These are phyloP conservation scores for Ganoderma sinense DNA, from an alignment of 1,284 basidiomycete genomes.

Conservation along the genomic window DNA sequence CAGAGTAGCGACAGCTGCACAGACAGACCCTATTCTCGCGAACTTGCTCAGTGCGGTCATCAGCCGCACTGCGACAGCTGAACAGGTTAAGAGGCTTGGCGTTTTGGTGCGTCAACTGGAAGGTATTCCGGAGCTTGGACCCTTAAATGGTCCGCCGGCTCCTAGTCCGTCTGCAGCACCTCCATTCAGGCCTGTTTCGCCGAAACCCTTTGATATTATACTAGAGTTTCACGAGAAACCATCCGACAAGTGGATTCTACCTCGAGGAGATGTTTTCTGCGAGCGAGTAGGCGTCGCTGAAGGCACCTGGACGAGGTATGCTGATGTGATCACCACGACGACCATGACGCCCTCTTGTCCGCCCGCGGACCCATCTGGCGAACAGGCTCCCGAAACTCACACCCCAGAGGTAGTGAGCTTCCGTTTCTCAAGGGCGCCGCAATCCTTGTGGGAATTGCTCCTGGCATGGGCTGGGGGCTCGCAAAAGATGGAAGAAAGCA, in stretches of 20 bases:
- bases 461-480: conserved; percentile 64
- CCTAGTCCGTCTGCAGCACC: conserved; percentile 32
- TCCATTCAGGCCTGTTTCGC: conserved; percentile 19
- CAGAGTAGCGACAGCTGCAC: conserved; percentile 70
- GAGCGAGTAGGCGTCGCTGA: conserved; percentile 43
- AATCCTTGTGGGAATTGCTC: conserved; percentile 60
- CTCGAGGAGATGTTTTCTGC: conserved; percentile 60
- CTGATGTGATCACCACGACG: conserved; percentile 30
- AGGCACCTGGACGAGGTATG: conserved; percentile 21
- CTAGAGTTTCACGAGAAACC: conserved; percentile 71
- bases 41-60: conserved; percentile 69
- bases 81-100: conserved; percentile 70
- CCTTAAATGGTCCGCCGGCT: conserved; percentile 9
- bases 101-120: conserved; percentile 67
- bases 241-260: conserved; percentile 68
- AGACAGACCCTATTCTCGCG: conserved; percentile 67
- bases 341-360: conserved; percentile 19
- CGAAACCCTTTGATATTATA: conserved; percentile 63
- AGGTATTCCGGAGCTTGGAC: conserved; percentile 21
- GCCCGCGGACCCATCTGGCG: conserved; percentile 27
- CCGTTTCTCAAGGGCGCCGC: conserved; percentile 52
- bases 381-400: conserved; percentile 2
- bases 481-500: conserved; percentile 52
- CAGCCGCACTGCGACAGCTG: conserved; percentile 60
- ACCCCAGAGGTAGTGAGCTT: conserved; percentile 52